Conservation (phyloP, 129 eudicot species). For the Cynara cardunculus region DNA sequence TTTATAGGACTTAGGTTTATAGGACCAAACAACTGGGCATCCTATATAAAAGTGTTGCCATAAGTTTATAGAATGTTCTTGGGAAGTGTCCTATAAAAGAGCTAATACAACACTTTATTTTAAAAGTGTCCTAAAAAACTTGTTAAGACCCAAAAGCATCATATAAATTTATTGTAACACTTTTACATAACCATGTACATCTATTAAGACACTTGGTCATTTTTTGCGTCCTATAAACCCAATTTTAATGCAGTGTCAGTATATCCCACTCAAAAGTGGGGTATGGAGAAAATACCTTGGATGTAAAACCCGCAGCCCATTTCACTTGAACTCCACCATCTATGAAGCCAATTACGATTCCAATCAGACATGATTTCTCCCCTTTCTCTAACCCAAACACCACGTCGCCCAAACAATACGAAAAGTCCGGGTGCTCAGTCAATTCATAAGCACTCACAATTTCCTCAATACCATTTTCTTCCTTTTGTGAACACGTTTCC, state of each 20-base stretch:
- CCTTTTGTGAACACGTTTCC: slow-evolving; percentile 5
- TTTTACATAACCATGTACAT: background rate
- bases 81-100: too few species aligned
- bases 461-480: slow-evolving; percentile 38
- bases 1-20: too few species aligned
- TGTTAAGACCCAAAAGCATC: too few species aligned
- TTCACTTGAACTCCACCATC: slow-evolving; percentile 55
- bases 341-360: slow-evolving; percentile 54
- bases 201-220: background rate
- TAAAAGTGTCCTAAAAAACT: too few species aligned
- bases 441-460: slow-evolving; percentile 80
- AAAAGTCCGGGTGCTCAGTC: slow-evolving; percentile 65
- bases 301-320: slow-evolving; percentile 64
- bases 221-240: background rate
- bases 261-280: too few species aligned
- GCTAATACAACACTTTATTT: background rate
- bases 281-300: slow-evolving; percentile 38
- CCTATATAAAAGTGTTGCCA: too few species aligned
- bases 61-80: background rate
- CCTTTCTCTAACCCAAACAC: slow-evolving; percentile 39
- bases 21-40: too few species aligned
- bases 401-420: slow-evolving; percentile 48
- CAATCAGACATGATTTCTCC: slow-evolving; percentile 34
- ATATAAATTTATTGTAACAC: background rate
- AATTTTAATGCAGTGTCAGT: background rate